Evolutionary conservation across 257 asterid genomes (phyloP).

Genomic region (Solanum appendiculatum): DNA sequence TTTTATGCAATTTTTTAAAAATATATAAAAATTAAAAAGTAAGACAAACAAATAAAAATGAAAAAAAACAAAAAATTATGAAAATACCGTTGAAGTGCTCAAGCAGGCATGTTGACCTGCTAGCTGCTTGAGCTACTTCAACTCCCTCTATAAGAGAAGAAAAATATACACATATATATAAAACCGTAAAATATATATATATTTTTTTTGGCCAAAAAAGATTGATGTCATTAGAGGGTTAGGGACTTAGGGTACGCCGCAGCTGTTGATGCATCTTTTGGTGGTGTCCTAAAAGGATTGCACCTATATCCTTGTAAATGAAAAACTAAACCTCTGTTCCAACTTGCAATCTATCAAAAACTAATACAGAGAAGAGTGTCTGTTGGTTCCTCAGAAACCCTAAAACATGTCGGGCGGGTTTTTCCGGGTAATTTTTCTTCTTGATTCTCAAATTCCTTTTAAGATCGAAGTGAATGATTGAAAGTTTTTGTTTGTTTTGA

Average conservation of each 20-base stretch:
- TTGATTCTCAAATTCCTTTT: background rate
- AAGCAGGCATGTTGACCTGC: too few relatives aligned
- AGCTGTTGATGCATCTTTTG: background rate
- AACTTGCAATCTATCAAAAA: background rate
- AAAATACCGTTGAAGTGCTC: too few relatives aligned
- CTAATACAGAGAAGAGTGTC: background rate
- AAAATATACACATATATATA: too few relatives aligned
- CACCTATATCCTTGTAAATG: background rate
- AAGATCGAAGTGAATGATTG: background rate
- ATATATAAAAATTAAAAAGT: too few relatives aligned
- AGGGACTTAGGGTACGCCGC: background rate
- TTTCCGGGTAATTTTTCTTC: constrained; percentile 52
- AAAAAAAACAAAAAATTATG: too few relatives aligned
- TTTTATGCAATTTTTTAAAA: too few relatives aligned
- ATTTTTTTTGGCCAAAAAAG: too few relatives aligned
- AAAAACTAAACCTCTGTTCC: background rate
- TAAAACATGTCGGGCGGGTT: constrained; percentile 90
- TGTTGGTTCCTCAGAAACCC: constrained; percentile 33
- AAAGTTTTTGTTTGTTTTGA: background rate
- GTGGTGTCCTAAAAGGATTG: background rate
- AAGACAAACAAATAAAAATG: too few relatives aligned
- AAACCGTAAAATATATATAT: too few relatives aligned
- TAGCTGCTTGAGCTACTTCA: too few relatives aligned
- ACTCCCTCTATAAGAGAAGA: too few relatives aligned
- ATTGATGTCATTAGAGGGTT: background rate